phyloP scores from a whole-genome alignment of 2,329 filamentous ascomycete species.

The Kalmusia sp. region DNA sequence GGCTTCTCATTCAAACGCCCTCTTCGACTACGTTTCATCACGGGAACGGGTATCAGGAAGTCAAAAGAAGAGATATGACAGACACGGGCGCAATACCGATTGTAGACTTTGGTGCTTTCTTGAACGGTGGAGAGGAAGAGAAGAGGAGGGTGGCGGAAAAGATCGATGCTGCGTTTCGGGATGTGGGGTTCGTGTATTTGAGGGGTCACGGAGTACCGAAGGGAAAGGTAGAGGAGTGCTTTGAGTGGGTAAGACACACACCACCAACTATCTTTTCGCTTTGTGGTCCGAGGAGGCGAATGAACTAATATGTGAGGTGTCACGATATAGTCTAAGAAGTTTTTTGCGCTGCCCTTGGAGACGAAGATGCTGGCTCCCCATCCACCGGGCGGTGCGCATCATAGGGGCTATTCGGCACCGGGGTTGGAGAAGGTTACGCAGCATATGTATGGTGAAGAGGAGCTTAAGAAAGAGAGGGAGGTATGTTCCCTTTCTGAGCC shows the following conservation, averaged over 20 bases:
- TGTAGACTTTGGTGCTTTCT: slow-evolving; percentile 36
- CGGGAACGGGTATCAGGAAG: neutral
- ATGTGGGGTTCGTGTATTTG: slow-evolving; percentile 52
- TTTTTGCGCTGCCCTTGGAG: slow-evolving; percentile 46
- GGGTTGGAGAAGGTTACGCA: slow-evolving; percentile 48
- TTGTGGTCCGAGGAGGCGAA: neutral
- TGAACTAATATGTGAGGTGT: neutral
- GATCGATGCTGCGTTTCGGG: slow-evolving; percentile 48
- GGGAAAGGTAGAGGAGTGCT: slow-evolving; percentile 36
- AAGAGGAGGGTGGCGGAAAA: slow-evolving; percentile 31
- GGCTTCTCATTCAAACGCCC: neutral
- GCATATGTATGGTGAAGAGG: slow-evolving; percentile 27
- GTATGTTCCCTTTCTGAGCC: no score
- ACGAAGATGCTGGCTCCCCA: slow-evolving; percentile 50
- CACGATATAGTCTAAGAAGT: slow-evolving; percentile 41
- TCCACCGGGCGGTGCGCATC: slow-evolving; percentile 46
- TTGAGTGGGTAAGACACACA: slow-evolving; percentile 39
- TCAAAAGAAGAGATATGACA: neutral
- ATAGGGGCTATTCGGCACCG: slow-evolving; percentile 49
- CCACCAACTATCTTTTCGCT: no score
- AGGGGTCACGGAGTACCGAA: slow-evolving; percentile 46
- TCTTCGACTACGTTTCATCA: neutral
- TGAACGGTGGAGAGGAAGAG: slow-evolving; percentile 21
- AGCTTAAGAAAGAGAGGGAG: slow-evolving; percentile 27
- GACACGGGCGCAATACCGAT: slow-evolving; percentile 29